Evolutionary conservation across 2,329 filamentous ascomycete species (phyloP).

Genomic region (Thermothelomyces thermophilus): DNA sequence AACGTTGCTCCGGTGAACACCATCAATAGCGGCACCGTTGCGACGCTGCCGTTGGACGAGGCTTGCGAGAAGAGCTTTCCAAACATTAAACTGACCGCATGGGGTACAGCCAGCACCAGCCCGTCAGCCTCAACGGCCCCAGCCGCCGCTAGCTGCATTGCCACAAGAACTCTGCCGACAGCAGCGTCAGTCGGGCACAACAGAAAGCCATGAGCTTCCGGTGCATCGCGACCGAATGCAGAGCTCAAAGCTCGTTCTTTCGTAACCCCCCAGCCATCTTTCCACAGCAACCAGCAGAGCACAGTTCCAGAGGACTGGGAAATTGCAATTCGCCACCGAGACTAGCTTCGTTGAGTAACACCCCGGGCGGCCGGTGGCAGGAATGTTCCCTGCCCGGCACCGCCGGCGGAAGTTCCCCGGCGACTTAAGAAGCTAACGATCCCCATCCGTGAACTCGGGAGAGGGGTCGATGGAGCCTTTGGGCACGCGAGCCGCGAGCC

Average conservation of each 20-base stretch:
- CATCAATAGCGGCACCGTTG: background rate
- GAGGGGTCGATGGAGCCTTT: background rate
- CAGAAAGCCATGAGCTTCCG: background rate
- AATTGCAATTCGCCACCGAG: constrained; percentile 9
- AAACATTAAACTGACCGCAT: background rate
- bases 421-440: background rate
- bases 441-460: constrained; percentile 4
- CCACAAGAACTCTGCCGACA: background rate
- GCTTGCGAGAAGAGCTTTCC: background rate
- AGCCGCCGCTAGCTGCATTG: background rate
- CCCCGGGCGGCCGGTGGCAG: background rate
- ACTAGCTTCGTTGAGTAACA: background rate
- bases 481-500: background rate
- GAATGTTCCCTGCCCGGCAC: constrained; percentile 2
- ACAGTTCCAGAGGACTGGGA: constrained; percentile 6
- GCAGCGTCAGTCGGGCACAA: constrained; percentile 3
- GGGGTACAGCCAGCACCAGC: background rate
- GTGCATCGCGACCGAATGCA: background rate
- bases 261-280: background rate
- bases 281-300: constrained; percentile 7
- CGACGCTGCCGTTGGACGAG: background rate
- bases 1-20: constrained; percentile 1
- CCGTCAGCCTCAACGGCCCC: background rate
- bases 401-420: constrained; percentile 5
- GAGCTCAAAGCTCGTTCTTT: background rate